Percentiles rank a stretch among this genome's conserved stretches.
phyloP scores from a whole-genome alignment of 805 yeast species.

The baker's yeast (Saccharomyces cerevisiae) region DNA sequence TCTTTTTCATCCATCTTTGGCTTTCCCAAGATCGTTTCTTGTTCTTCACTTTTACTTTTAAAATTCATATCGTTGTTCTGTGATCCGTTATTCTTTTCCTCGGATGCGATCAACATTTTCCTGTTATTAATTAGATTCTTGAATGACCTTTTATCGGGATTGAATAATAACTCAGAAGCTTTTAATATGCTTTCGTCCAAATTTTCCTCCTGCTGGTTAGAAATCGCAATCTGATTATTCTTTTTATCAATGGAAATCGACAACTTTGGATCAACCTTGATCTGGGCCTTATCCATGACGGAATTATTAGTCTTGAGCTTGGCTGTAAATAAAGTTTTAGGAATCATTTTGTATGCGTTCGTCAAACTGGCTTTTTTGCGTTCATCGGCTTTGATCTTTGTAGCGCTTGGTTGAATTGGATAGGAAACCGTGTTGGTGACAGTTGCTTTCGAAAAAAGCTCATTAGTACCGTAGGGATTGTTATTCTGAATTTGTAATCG shows the following conservation, averaged over 20 bases:
- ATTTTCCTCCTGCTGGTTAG: slow-evolving; percentile 5
- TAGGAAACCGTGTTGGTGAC: slow-evolving; percentile 31
- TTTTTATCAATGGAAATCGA: background rate
- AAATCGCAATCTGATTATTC: background rate
- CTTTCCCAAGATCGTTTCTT: background rate
- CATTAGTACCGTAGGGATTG: slow-evolving; percentile 71
- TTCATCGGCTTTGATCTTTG: slow-evolving; percentile 38
- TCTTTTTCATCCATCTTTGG: slow-evolving; percentile 6
- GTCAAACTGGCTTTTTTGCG: slow-evolving; percentile 56
- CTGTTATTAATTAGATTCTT: slow-evolving; percentile 20
- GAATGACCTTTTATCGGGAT: slow-evolving; percentile 23
- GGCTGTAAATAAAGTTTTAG: slow-evolving; percentile 45
- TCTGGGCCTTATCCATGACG: background rate
- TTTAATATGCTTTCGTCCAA: slow-evolving; percentile 19
- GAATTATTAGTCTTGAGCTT: slow-evolving; percentile 4
- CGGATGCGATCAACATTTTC: slow-evolving; percentile 5
- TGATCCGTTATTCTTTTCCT: slow-evolving; percentile 7
- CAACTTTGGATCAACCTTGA: background rate
- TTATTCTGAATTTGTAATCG: slow-evolving; percentile 23
- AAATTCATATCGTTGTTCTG: background rate
- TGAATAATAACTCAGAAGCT: slow-evolving; percentile 15
- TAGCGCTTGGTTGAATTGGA: slow-evolving; percentile 38
- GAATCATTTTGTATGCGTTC: slow-evolving; percentile 55
- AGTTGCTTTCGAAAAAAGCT: slow-evolving; percentile 43
- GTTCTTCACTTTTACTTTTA: slow-evolving; percentile 1